Evolutionary conservation across 768 basidiomycete species (phyloP).

Genomic region (Agaricus sinodeliciosus): DNA sequence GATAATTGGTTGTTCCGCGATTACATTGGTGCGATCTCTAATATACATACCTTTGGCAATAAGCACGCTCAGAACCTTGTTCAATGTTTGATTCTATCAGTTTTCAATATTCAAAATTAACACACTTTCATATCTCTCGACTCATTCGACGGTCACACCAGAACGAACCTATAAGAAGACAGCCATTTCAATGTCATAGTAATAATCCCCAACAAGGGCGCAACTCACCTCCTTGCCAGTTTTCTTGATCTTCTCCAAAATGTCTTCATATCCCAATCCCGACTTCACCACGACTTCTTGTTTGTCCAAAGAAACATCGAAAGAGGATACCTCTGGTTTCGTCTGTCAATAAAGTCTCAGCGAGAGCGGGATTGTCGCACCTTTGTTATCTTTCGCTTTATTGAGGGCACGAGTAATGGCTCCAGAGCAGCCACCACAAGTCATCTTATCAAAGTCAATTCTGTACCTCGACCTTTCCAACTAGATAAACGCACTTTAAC

Average conservation of each 20-base stretch:
- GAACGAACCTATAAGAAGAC: conserved; percentile 28
- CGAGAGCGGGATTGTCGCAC: neutral
- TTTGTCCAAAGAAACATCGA: conserved; percentile 54
- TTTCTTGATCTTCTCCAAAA: conserved; percentile 76
- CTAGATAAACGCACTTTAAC: conserved; percentile 56
- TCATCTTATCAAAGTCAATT: conserved; percentile 49
- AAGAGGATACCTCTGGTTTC: conserved; percentile 47
- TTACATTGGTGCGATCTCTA: too few relatives aligned
- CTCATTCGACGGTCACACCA: conserved; percentile 41
- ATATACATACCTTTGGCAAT: neutral
- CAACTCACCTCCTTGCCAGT: conserved; percentile 79
- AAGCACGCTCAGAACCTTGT: neutral
- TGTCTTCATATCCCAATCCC: conserved; percentile 51
- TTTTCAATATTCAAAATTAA: neutral
- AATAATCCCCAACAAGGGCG: neutral
- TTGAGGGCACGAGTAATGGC: conserved; percentile 71
- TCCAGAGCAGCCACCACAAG: conserved; percentile 80
- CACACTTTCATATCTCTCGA: conserved; percentile 48
- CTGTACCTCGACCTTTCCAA: neutral
- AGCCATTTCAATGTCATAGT: neutral
- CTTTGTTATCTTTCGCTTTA: conserved; percentile 51
- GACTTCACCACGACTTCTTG: conserved; percentile 72
- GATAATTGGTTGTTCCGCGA: too few relatives aligned
- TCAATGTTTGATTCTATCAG: neutral
- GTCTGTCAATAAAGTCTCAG: neutral